phyloP scores from a whole-genome alignment of 176 grass and related monocot species.

The Chloris gayana region DNA sequence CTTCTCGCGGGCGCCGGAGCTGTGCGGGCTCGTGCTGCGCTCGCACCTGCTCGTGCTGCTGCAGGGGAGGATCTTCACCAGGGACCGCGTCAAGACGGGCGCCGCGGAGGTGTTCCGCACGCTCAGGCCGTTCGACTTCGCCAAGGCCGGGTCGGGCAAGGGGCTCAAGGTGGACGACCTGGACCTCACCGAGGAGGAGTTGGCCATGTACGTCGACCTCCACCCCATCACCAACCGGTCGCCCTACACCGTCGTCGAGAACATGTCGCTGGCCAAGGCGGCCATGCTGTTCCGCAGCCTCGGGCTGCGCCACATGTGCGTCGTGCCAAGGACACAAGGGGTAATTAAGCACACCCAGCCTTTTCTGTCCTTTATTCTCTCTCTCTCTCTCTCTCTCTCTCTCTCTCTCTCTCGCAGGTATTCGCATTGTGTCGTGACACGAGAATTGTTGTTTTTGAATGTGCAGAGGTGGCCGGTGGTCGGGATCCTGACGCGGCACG shows the following conservation, averaged over 20 bases:
- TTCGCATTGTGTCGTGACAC: not conserved
- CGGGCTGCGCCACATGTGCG: constrained; percentile 66
- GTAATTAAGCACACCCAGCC: constrained; percentile 41
- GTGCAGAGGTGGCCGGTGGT: constrained; percentile 60
- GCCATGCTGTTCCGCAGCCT: constrained; percentile 66
- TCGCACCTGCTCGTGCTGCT: constrained; percentile 72
- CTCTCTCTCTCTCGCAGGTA: no score
- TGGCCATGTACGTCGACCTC: constrained; percentile 75
- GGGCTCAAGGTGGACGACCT: constrained; percentile 54
- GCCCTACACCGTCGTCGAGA: constrained; percentile 67
- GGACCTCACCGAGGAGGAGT: constrained; percentile 52
- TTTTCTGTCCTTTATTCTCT: not conserved
- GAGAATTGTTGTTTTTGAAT: not conserved
- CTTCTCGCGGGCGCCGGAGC: constrained; percentile 51
- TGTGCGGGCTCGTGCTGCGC: constrained; percentile 66
- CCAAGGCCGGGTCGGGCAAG: constrained; percentile 67
- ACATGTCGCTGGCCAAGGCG: constrained; percentile 72
- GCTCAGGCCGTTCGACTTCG: constrained; percentile 66
- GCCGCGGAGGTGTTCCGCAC: constrained; percentile 46
- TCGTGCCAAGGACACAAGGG: constrained; percentile 63
- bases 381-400: no score
- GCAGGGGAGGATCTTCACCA: constrained; percentile 50
- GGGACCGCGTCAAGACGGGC: constrained; percentile 41
- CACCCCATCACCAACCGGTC: constrained; percentile 69
- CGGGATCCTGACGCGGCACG: constrained; percentile 65